Evolutionary conservation across 345 rosid genomes (phyloP), one percentile per base, ranked within the genome.

Genomic region (Clarkia xantiana): DNA sequence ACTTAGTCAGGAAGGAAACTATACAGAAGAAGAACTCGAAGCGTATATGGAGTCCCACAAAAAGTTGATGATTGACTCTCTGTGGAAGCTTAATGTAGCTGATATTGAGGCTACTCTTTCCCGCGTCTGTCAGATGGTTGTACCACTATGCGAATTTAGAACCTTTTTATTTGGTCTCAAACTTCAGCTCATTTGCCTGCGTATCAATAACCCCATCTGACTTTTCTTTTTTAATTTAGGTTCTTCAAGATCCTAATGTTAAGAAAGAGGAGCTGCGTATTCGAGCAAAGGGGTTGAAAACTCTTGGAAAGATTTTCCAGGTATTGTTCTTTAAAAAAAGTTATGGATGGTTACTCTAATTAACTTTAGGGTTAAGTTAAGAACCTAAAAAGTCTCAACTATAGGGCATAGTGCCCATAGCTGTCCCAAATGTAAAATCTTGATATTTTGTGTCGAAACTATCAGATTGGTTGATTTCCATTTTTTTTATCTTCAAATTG

Each of bases 21-120:
- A 78, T 57, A 84, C 94, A 0, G 93, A 84, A 61, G 81, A 81
- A 74, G 89, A 91, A 73, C 94, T 91, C 69, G 96, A 86, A 76
- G 80, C 67, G 52, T 91, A 86, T 51, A 68, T 86, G 74, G 78
- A 76, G 54, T 64, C 96, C 51, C 84, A 86, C 71, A 91, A 91
- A 63, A 78, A 89, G 62, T 64, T 84, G 74, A 81, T 86, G 98
- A 77, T 70, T 58, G 96, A 86, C 76, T 91, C 96, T 13, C 67
- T 86, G 49, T 91, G 98, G 98, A 91, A 91, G 70, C 96, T 91
- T 62, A 91, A 91, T 11, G 96, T 91, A 44, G 94, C 98, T 34
- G 98, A 91, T 62, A 86, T 91, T 10, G 98, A 91, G 73, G 85
- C 79, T 47, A 91, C 96, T 41, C 98, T 91, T 62, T 84, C 77